phyloP scores from a whole-genome alignment of 257 asterid genomes.

The Primulina eburnea region DNA sequence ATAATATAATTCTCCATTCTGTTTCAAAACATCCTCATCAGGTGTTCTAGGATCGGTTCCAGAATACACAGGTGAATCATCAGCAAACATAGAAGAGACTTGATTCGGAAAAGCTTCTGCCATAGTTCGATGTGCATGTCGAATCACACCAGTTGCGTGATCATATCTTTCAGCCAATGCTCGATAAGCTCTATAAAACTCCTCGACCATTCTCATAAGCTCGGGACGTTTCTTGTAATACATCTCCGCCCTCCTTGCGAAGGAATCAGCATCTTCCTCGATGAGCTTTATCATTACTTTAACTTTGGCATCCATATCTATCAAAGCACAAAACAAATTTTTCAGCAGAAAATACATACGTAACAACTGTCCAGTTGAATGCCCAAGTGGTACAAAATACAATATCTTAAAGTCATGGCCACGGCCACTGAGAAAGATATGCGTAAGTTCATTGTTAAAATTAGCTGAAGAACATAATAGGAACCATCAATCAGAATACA shows the following conservation, averaged over 20 bases:
- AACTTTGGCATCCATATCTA: conserved; percentile 90
- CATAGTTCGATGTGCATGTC: conserved; percentile 92
- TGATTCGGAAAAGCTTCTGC: conserved; percentile 85
- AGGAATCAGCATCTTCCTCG: conserved; percentile 96
- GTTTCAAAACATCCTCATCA: conserved; percentile 38
- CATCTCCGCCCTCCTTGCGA: conserved; percentile 99
- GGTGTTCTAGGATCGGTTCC: conserved; percentile 58
- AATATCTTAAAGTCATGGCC: not conserved
- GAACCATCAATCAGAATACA: conserved; percentile 4
- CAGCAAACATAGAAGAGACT: conserved; percentile 50
- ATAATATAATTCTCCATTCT: conserved; percentile 47
- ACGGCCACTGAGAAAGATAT: not conserved
- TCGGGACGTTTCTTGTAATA: conserved; percentile 98
- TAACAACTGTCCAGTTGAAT: not conserved
- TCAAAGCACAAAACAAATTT: conserved; percentile 18
- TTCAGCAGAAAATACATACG: conserved; percentile 15
- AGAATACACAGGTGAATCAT: conserved; percentile 58
- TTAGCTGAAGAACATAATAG: not conserved
- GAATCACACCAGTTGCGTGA: conserved; percentile 94
- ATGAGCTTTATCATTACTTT: conserved; percentile 94
- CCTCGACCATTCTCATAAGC: conserved; percentile 92
- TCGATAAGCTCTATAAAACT: conserved; percentile 90
- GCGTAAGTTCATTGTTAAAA: not conserved
- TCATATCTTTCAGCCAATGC: conserved; percentile 96
- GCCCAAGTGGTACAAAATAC: not conserved